Evolutionary conservation across 176 grass and related monocot species (phyloP), one percentile per base, ranked within the genome.

Genomic region (Oryza meridionalis): DNA sequence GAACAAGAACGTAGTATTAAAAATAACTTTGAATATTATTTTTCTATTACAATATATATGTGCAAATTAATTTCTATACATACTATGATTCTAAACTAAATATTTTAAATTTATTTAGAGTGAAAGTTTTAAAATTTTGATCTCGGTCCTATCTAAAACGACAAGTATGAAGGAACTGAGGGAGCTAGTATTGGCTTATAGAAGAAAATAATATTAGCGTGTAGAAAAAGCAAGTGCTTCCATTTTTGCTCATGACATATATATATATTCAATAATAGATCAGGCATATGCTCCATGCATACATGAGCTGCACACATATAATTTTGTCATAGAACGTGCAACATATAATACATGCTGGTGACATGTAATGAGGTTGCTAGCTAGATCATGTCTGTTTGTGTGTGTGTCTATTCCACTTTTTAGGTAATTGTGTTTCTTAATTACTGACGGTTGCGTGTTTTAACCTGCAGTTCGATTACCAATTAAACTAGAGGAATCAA

Each of bases 311-410:
- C 55, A 45, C 55, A 45, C 40, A 75, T 66, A 69, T 55, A 55
- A 55, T 62, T 69, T 25, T 9, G 47, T 37, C 19, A 29, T n/a
- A n/a, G 55, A 63, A 9, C 16, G 50, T 55, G 50, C 63, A 77
- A 65, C 15, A 88, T 87, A 77, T 55, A 55, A 55, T 55, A 55
- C 29, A 42, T 77, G 50, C 50, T 49, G 85, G 65, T 82, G 53
- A 27, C 69, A 42, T 35, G 70, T 62, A 55, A 45, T 70, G 40
- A 21, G 7, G 64, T 59, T 81, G 53, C 53, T 58, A 58, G 16
- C 25, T 44, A 73, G 11, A 31, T 53, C 33, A 38, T 37, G 35
- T 37, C 35, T 37, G 5, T 37, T 5, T 37, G 5, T 37, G 35
- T 44, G 26, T 49, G 19, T 2, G 19, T 55, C 5, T 55, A 1